These are phyloP conservation scores for Tritrichomonas musculus DNA, from an alignment of 208 protist genomes.

Conservation along the genomic window DNA sequence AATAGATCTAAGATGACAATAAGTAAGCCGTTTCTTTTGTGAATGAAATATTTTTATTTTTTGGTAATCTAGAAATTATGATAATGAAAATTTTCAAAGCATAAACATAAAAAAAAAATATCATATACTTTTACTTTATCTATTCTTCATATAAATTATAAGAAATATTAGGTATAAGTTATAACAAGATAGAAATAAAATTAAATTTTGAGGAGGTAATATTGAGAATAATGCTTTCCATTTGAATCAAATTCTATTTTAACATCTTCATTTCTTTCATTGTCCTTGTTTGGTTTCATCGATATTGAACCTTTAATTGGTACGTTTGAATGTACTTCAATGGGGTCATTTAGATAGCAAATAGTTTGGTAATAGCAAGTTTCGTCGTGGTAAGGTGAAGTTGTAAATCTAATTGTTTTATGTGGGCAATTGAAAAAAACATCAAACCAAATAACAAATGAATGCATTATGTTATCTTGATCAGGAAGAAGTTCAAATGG, in stretches of 20 bases:
- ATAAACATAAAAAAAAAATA: too few species aligned
- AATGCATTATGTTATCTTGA: slow-evolving; percentile 61
- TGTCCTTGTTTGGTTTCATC: slow-evolving; percentile 72
- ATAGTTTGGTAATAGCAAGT: slow-evolving; percentile 91
- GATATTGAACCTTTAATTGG: slow-evolving; percentile 64
- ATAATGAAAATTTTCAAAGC: too few species aligned
- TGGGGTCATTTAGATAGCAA: slow-evolving; percentile 79
- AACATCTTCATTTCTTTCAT: slow-evolving; percentile 86
- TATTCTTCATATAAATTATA: too few species aligned
- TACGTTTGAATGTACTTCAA: slow-evolving; percentile 67
- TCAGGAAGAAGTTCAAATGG: slow-evolving; percentile 55
- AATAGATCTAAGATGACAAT: too few species aligned
- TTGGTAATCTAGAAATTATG: too few species aligned
- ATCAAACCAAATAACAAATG: slow-evolving; percentile 65
- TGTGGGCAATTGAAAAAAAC: slow-evolving; percentile 61
- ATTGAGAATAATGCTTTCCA: not conserved
- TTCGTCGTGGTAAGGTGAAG: slow-evolving; percentile 51
- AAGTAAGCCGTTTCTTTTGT: too few species aligned
- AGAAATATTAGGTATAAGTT: too few species aligned
- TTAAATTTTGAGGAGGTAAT: not conserved
- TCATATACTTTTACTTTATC: too few species aligned
- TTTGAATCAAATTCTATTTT: not conserved
- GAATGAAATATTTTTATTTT: too few species aligned
- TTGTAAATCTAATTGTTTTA: slow-evolving; percentile 57
- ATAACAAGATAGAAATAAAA: too few species aligned